Evolutionary conservation across 345 rosid species (phyloP).

Genomic region (Lepidium sativum): DNA sequence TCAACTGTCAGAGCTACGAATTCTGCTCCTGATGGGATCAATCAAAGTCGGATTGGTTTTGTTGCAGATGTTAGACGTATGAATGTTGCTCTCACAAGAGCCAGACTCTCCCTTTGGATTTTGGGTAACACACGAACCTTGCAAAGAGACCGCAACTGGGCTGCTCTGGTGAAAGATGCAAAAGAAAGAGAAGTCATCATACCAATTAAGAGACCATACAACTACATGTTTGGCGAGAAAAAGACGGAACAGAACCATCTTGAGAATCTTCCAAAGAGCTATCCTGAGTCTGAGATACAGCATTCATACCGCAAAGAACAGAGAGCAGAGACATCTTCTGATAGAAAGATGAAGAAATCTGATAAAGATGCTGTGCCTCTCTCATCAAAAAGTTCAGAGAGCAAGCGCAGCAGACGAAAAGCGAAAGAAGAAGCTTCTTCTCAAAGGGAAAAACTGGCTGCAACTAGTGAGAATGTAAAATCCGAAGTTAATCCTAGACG

Average conservation of each 20-base stretch:
- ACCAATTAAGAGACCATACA: slow-evolving; percentile 54
- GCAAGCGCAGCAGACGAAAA: slow-evolving; percentile 26
- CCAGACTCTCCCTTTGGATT: slow-evolving; percentile 88
- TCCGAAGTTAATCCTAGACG: slow-evolving; percentile 19
- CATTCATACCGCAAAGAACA: slow-evolving; percentile 12
- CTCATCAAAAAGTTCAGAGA: slow-evolving; percentile 24
- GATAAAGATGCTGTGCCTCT: slow-evolving; percentile 18
- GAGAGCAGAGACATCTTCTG: slow-evolving; percentile 20
- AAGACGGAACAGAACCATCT: slow-evolving; percentile 13
- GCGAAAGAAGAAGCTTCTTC: slow-evolving; percentile 28
- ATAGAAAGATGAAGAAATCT: slow-evolving; percentile 16
- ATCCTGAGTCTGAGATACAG: slow-evolving; percentile 22
- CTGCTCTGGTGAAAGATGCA: slow-evolving; percentile 82
- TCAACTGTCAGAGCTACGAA: slow-evolving; percentile 88
- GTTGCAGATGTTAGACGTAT: slow-evolving; percentile 90
- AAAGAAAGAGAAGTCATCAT: slow-evolving; percentile 62
- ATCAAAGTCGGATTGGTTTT: slow-evolving; percentile 73
- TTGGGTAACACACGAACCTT: slow-evolving; percentile 78
- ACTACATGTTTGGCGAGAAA: slow-evolving; percentile 33
- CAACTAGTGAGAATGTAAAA: slow-evolving; percentile 21
- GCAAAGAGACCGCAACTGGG: slow-evolving; percentile 67
- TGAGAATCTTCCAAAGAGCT: slow-evolving; percentile 20
- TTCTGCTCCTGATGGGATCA: slow-evolving; percentile 26
- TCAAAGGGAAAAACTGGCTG: slow-evolving; percentile 25
- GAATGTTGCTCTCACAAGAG: slow-evolving; percentile 97